These are phyloP conservation scores for Gonium pectorale DNA, from an alignment of 139 green algal species.

Conservation along the genomic window DNA sequence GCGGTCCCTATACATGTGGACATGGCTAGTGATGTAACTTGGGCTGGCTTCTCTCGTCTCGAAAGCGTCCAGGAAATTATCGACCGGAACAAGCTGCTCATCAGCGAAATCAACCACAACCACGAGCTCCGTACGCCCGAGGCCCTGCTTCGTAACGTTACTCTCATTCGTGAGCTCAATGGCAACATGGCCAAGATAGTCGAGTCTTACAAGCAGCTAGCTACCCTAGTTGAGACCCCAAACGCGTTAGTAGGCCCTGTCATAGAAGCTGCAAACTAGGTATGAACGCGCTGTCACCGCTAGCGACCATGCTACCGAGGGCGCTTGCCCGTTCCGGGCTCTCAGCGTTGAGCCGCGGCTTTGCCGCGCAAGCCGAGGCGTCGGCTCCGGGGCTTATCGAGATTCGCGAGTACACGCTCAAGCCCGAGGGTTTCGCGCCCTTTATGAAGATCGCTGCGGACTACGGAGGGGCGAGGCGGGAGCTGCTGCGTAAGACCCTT, in stretches of 20 bases:
- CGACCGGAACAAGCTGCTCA: conserved; percentile 66
- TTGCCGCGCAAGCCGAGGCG: not conserved
- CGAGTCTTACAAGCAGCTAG: conserved; percentile 46
- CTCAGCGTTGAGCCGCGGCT: not conserved
- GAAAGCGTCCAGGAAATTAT: conserved; percentile 56
- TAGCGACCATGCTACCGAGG: no score
- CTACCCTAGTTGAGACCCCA: not conserved
- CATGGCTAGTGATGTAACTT: conserved; percentile 2
- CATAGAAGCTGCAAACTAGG: no score
- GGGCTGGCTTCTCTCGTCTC: not conserved
- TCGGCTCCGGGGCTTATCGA: conserved; percentile 47
- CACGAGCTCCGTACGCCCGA: conserved; percentile 58
- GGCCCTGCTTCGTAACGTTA: conserved; percentile 55
- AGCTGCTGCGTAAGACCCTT: conserved; percentile 59
- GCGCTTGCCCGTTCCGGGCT: no score
- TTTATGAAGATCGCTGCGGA: conserved; percentile 54
- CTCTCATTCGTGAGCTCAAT: conserved; percentile 66
- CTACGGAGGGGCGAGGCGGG: conserved; percentile 45
- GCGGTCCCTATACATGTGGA: no score
- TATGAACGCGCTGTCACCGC: no score
- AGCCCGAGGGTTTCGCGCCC: conserved; percentile 46
- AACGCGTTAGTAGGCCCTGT: no score
- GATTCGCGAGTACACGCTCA: conserved; percentile 63
- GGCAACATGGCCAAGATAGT: conserved; percentile 61
- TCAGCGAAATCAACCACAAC: conserved; percentile 65